Base-by-base conservation (phyloP, 768 basidiomycete species). In the Naganishia randhawae region DNA sequence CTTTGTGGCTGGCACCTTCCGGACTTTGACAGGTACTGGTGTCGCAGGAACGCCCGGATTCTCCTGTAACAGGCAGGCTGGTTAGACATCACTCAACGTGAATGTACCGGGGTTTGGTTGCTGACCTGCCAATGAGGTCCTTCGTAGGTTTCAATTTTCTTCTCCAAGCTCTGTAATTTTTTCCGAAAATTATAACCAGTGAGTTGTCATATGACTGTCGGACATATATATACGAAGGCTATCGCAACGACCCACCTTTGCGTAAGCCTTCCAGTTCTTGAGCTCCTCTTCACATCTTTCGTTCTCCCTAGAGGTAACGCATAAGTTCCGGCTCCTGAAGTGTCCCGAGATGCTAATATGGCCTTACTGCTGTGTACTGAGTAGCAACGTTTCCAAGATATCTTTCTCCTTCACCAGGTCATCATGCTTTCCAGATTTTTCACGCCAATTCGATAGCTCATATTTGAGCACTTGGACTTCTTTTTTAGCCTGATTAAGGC, bases 231-330 rank as follows among this genome's bases (percentile, higher is more conserved):
- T n/a, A n/a, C n/a, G n/a, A 31, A n/a, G 13, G 63, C 8, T 14
- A 19, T 45, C 11, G n/a, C 5, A 42, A 29, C 4, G 39, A 37
- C 65, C n/a, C n/a, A 66, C 65, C 51, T 53, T 66, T 22, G 65
- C 31, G 27, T 66, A 66, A 8, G 65, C 48, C 29, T 66, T 66
- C 65, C 65, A 66, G 1, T 25, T 51, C 51, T 66, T 66, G 3
- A 66, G 32, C 35, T 66, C 65, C 14, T 51, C 65, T n/a, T 66
- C 65, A 17, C 65, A 66, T 53, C 65, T 51, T 41, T 66, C 65
- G 22, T 66, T 66, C n/a, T 66, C 65, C n/a, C 65, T 66, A 50
- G 9, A 65, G n/a, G n/a, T n/a, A n/a, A n/a, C n/a, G n/a, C n/a
- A n/a, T n/a, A n/a, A n/a, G n/a, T n/a, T n/a, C n/a, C n/a, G n/a